Conservation (phyloP, 345 rosid genomes). For the Aquilaria yunnanensis region DNA sequence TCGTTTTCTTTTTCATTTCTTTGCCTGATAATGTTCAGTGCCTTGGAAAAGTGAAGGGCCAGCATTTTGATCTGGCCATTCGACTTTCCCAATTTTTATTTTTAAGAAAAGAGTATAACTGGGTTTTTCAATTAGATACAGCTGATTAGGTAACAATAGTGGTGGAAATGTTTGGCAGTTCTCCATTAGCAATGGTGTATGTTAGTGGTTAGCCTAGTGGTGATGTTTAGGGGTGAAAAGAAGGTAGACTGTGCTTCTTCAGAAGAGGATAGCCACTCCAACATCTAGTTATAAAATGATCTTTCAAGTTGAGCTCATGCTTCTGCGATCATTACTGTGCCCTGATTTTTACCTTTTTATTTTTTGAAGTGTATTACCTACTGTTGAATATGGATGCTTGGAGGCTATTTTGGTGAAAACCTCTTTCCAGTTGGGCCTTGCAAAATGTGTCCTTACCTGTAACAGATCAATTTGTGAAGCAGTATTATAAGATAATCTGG, state of each 20-base stretch:
- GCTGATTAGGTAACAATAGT: too few species aligned
- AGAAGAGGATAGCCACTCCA: too few species aligned
- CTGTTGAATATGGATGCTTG: constrained; percentile 77
- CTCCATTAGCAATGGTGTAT: not conserved
- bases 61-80: too few species aligned
- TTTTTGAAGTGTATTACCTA: constrained; percentile 38
- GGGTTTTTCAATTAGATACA: too few species aligned
- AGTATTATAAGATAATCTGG: not conserved
- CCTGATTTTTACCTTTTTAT: not conserved
- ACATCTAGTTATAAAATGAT: too few species aligned
- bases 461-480: not conserved
- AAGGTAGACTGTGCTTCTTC: too few species aligned
- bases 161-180: too few species aligned
- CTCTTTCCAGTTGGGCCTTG: constrained; percentile 94
- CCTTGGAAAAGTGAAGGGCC: too few species aligned
- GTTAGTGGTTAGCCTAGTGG: constrained; percentile 3
- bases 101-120: too few species aligned
- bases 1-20: not conserved
- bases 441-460: constrained; percentile 96
- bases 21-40: not conserved
- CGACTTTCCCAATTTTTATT: too few species aligned
- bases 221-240: not conserved
- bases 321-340: not conserved
- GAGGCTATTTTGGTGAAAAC: constrained; percentile 72
- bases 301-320: not conserved